Base-by-base conservation (phyloP, 2,329 filamentous ascomycete species). In the Neopestalotiopsis sp. region DNA sequence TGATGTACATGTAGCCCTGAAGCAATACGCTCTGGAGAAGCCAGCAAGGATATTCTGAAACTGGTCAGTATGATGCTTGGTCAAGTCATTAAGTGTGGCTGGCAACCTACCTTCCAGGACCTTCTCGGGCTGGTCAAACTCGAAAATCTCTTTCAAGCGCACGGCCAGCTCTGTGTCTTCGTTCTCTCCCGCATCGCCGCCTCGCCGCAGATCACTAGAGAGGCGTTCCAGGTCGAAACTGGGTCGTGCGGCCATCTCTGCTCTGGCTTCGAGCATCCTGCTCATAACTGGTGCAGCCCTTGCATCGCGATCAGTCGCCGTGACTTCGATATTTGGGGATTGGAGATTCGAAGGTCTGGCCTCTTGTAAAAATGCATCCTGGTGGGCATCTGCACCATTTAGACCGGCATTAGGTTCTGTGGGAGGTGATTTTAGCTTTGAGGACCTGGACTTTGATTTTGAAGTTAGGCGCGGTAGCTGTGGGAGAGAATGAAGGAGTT, bases 1-100 rank as follows among this genome's bases (percentile, higher is more conserved):
- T 98, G 76, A 99, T 93, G 81, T 98, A 98, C 87, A 99, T 91
- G 79, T 96, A 98, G 5, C 96, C 96, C 78, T 98, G 94, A 9
- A 98, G 87, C 38, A 98, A 84, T 59, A 97, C 94, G 76, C 92
- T 97, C 79, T 98, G 94, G 42, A 98, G 83, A 53, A 98, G 84
- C 91, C 94, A 98, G 81, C 95, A 98, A 9, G 94, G 93, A 78
- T 97, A 98, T 83, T 98, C 95, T 89, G 79, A 4, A 5, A 10
- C 24, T 73, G 71, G 65, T 64, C 65, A 73, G 63, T 40, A 40
- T 62, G 14, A 17, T 38, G 24, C 24, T 34, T 9, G 32, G 6
- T 40, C 13, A 13, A 34, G 30, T 24, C 14, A 20, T 13, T 5
- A 12, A 34, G 10, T 12, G n/a, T 10, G 14, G 12, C 17, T 10